Percentiles rank a stretch among this genome's conserved stretches.
phyloP scores from a whole-genome alignment of 2,329 filamentous ascomycete genomes.

The Nemania sp. region DNA sequence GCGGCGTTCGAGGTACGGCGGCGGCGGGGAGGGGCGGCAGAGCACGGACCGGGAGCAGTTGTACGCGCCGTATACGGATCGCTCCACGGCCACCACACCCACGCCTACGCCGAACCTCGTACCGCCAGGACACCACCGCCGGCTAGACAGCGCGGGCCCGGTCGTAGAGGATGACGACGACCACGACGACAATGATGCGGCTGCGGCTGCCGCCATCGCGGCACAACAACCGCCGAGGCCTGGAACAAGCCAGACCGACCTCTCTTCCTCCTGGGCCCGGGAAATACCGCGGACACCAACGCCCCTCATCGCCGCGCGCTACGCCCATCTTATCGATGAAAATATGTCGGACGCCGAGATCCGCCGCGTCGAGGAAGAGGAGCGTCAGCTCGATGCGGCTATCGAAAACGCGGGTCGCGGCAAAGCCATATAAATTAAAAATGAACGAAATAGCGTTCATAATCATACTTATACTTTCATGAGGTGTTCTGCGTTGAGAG shows the following conservation, averaged over 20 bases:
- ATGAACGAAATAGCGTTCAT: too few species aligned
- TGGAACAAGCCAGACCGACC: conserved; percentile 24
- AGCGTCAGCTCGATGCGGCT: conserved; percentile 58
- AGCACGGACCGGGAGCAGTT: conserved; percentile 26
- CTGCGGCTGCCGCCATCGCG: neutral
- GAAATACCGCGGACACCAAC: conserved; percentile 3
- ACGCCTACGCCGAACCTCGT: too few species aligned
- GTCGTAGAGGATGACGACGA: neutral
- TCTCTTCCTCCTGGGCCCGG: conserved; percentile 5
- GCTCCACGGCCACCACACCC: conserved; percentile 22
- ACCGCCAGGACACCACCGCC: too few species aligned
- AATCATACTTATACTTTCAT: neutral
- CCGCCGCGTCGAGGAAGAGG: conserved; percentile 59
- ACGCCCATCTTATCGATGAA: conserved; percentile 61
- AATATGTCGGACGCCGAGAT: conserved; percentile 63
- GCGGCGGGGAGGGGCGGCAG: conserved; percentile 16
- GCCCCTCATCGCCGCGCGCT: conserved; percentile 35
- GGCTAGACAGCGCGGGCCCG: too few species aligned
- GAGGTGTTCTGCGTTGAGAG: too few species aligned
- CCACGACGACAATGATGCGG: neutral
- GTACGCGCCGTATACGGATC: conserved; percentile 43
- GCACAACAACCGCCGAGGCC: neutral
- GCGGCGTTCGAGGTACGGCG: conserved; percentile 26
- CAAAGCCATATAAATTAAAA: neutral
- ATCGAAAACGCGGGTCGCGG: conserved; percentile 53